These are phyloP conservation scores for Lanmaoa rubissima DNA, from an alignment of 768 basidiomycete species.

Conservation along the genomic window DNA sequence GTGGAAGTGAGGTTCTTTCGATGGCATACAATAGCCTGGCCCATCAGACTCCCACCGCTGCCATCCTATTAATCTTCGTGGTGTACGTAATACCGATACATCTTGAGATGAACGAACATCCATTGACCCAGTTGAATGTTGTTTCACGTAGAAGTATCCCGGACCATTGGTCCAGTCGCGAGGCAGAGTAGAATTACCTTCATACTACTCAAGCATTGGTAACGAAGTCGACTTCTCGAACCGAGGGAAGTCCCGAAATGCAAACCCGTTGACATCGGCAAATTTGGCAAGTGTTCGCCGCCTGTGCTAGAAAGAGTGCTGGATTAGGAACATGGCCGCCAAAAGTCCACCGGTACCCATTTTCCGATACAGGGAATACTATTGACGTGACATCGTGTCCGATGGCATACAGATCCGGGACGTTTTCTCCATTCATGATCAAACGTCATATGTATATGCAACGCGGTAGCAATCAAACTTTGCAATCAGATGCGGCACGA, in stretches of 20 bases:
- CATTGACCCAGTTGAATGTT: too few relatives aligned
- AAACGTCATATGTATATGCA: background rate
- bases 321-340: background rate
- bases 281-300: background rate
- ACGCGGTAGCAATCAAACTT: background rate
- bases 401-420: background rate
- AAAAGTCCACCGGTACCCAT: too few relatives aligned
- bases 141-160: too few relatives aligned
- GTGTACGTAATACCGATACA: too few relatives aligned
- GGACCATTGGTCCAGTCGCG: background rate
- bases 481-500: background rate
- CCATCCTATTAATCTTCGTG: background rate
- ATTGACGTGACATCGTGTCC: background rate
- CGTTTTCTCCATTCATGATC: background rate
- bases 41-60: background rate
- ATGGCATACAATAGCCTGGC: background rate
- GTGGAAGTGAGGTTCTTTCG: background rate
- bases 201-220: background rate
- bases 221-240: background rate
- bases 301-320: background rate
- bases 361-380: background rate
- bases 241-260: background rate
- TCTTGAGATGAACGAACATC: too few relatives aligned
- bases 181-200: background rate
- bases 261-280: background rate